Evolutionary conservation across 2,329 filamentous ascomycete species (phyloP).

Genomic region (Raffaelea albimanens): DNA sequence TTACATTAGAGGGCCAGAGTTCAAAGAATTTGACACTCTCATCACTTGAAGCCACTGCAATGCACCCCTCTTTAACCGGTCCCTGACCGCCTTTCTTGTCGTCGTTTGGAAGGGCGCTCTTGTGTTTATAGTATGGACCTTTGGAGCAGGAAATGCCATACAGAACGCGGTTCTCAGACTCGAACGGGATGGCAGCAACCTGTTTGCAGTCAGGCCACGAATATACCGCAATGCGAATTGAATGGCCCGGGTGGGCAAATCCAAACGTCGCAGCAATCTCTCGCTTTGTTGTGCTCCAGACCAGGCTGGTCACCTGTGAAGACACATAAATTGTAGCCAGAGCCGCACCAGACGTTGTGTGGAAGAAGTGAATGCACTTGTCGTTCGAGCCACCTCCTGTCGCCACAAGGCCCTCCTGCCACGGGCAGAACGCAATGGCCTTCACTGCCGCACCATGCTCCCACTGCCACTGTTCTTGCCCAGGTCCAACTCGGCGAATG

Average conservation of each 20-base stretch:
- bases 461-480: conserved; percentile 62
- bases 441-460: conserved; percentile 83
- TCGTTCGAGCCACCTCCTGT: conserved; percentile 92
- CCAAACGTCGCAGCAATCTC: conserved; percentile 94
- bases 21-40: conserved; percentile 93
- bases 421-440: conserved; percentile 93
- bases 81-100: conserved; percentile 29
- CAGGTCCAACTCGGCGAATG: conserved; percentile 30
- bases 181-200: conserved; percentile 78
- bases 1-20: conserved; percentile 66
- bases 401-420: conserved; percentile 78
- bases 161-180: conserved; percentile 66
- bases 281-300: conserved; percentile 77
- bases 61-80: conserved; percentile 64
- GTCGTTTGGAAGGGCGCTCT: conserved; percentile 24
- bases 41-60: conserved; percentile 87
- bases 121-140: conserved; percentile 41
- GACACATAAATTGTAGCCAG: conserved; percentile 87
- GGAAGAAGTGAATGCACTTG: conserved; percentile 92
- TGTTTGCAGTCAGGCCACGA: conserved; percentile 88
- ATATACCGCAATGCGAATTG: conserved; percentile 83
- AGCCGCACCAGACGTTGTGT: conserved; percentile 71
- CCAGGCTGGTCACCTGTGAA: conserved; percentile 84
- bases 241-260: conserved; percentile 83
- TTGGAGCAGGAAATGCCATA: conserved; percentile 69